A percentile compares a stretch with the other conserved stretches of the same genome.
Evolutionary conservation across 2,329 filamentous ascomycete genomes (phyloP).

Genomic region (Pseudogymnoascus sp.): DNA sequence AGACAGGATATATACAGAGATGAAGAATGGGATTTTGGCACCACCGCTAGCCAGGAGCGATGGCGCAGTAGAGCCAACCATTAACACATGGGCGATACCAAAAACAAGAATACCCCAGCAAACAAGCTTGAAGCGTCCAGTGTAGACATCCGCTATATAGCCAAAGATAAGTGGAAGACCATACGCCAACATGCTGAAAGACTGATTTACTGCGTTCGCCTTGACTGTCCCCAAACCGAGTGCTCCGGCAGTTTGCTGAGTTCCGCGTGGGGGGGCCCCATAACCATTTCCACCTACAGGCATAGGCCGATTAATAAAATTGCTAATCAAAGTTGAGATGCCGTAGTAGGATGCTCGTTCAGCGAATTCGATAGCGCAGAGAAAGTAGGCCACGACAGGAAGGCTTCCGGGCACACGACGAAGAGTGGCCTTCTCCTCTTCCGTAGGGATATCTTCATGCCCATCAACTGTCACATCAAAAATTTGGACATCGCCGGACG

Average conservation of each 20-base stretch:
- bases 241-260: slow-evolving; percentile 39
- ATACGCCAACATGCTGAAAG: slow-evolving; percentile 43
- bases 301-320: slow-evolving; percentile 51
- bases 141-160: slow-evolving; percentile 50
- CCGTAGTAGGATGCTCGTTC: slow-evolving; percentile 78
- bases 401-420: slow-evolving; percentile 56
- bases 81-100: slow-evolving; percentile 45
- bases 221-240: slow-evolving; percentile 48
- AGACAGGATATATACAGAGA: slow-evolving; percentile 29
- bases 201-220: slow-evolving; percentile 44
- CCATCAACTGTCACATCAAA: neutral
- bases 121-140: slow-evolving; percentile 60
- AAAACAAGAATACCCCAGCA: slow-evolving; percentile 38
- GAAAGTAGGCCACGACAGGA: slow-evolving; percentile 58
- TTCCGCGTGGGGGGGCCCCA: slow-evolving; percentile 19
- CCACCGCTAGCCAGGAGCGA: slow-evolving; percentile 28
- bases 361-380: slow-evolving; percentile 66
- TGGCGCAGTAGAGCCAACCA: slow-evolving; percentile 26
- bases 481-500: neutral
- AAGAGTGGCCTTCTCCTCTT: slow-evolving; percentile 53
- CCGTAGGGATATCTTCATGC: slow-evolving; percentile 33
- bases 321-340: slow-evolving; percentile 50
- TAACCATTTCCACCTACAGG: slow-evolving; percentile 15
- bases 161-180: slow-evolving; percentile 43
- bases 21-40: slow-evolving; percentile 28